These are phyloP conservation scores for Bjerkandera adusta DNA, from an alignment of 1,284 basidiomycete species.

Conservation along the genomic window DNA sequence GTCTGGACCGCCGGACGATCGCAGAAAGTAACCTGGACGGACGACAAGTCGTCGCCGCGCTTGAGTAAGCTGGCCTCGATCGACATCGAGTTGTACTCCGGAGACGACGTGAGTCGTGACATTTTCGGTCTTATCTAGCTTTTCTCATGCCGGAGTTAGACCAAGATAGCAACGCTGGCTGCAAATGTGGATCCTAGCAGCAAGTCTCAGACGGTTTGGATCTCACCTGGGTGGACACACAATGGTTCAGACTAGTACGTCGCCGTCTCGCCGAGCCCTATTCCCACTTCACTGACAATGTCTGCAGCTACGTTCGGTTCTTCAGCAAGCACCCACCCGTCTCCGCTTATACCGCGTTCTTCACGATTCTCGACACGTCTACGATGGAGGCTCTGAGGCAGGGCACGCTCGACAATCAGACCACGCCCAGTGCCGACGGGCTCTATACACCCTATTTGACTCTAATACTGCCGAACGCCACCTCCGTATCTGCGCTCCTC, in stretches of 20 bases:
- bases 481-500: slow-evolving; percentile 15
- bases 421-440: slow-evolving; percentile 7
- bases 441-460: slow-evolving; percentile 23
- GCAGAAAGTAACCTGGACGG: slow-evolving; percentile 43
- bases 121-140: not conserved
- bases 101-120: slow-evolving; percentile 35
- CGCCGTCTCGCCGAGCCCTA: not conserved
- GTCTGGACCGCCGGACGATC: slow-evolving; percentile 40
- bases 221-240: slow-evolving; percentile 27
- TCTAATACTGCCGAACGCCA: slow-evolving; percentile 23
- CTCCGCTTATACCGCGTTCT: slow-evolving; percentile 36
- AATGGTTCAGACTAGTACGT: slow-evolving; percentile 31
- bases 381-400: slow-evolving; percentile 28
- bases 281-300: not conserved
- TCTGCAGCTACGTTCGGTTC: slow-evolving; percentile 31
- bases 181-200: slow-evolving; percentile 32
- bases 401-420: slow-evolving; percentile 4
- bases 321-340: slow-evolving; percentile 23
- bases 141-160: slow-evolving; percentile 23
- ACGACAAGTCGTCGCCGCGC: slow-evolving; percentile 39
- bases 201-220: slow-evolving; percentile 24
- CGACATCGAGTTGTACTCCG: slow-evolving; percentile 41
- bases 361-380: slow-evolving; percentile 37
- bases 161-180: slow-evolving; percentile 32
- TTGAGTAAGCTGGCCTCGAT: slow-evolving; percentile 38